Evolutionary conservation across 176 grass and related monocot species (phyloP).

Genomic region (Thalia dealbata): DNA sequence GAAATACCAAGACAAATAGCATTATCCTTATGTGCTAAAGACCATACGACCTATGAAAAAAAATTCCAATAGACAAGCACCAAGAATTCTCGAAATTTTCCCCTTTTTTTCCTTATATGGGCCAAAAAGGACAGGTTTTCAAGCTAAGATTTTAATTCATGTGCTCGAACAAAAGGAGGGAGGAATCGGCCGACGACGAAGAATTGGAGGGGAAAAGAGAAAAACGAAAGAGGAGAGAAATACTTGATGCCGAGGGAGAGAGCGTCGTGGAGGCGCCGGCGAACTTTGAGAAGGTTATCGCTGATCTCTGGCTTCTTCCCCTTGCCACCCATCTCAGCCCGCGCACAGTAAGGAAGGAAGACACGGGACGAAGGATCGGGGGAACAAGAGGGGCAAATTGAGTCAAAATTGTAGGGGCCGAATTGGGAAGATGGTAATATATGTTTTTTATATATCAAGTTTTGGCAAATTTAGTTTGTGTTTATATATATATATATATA

Average conservation of each 20-base stretch:
- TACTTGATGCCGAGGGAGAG: conserved; percentile 57
- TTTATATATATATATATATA: no score
- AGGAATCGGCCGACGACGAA: not conserved
- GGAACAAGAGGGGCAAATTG: no score
- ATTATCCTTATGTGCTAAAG: no score
- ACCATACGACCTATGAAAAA: no score
- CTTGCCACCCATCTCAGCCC: conserved; percentile 1
- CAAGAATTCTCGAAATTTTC: not conserved
- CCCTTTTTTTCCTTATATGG: not conserved
- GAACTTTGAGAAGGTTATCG: conserved; percentile 36
- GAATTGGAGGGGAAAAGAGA: not conserved
- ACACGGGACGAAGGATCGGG: no score
- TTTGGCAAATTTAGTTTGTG: no score
- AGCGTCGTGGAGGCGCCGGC: conserved; percentile 42
- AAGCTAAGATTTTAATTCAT: not conserved
- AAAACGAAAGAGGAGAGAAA: not conserved
- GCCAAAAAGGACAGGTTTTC: not conserved
- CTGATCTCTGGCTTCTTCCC: conserved; percentile 23
- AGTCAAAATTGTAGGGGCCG: no score
- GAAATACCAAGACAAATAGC: no score
- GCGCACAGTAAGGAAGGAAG: not conserved
- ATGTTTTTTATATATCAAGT: no score
- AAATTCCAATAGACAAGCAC: not conserved
- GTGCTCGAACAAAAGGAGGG: not conserved
- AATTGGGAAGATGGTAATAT: no score